Evolutionary conservation across 495 filamentous ascomycete genomes (phyloP).

Genomic region (Mytilinidion resinicola): DNA sequence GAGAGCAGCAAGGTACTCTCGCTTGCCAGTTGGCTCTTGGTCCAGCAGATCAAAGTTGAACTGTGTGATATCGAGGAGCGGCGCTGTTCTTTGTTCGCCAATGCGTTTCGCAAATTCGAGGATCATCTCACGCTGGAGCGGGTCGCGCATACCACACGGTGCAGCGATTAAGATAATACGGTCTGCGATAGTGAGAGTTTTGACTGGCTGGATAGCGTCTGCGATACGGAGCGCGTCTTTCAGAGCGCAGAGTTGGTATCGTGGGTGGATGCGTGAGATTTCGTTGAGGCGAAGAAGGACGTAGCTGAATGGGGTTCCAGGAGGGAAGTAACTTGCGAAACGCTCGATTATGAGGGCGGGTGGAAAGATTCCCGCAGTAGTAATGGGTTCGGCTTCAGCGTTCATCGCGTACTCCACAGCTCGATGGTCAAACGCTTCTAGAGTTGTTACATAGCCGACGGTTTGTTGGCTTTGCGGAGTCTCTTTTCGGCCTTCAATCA

Average conservation of each 20-base stretch:
- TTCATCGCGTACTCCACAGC: constrained; percentile 57
- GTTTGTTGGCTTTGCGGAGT: constrained; percentile 25
- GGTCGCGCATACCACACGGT: constrained; percentile 47
- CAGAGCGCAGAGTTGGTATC: constrained; percentile 68
- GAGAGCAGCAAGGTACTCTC: constrained; percentile 53
- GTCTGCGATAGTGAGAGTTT: constrained; percentile 59
- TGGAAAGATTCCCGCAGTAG: constrained; percentile 69
- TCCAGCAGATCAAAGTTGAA: constrained; percentile 40
- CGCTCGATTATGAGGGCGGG: constrained; percentile 57
- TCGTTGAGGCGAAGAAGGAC: constrained; percentile 67
- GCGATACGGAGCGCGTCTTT: constrained; percentile 55
- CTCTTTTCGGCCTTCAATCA: not conserved
- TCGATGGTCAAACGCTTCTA: constrained; percentile 63
- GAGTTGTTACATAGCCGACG: constrained; percentile 71
- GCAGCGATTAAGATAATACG: constrained; percentile 68
- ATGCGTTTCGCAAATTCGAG: constrained; percentile 60
- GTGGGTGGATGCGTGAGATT: constrained; percentile 49
- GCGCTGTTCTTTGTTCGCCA: constrained; percentile 54
- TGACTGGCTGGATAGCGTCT: constrained; percentile 60
- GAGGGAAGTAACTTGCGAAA: constrained; percentile 73
- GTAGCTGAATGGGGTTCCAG: constrained; percentile 67
- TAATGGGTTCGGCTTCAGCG: constrained; percentile 56
- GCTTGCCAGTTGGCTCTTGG: constrained; percentile 31
- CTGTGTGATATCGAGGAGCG: constrained; percentile 53
- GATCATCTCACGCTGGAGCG: constrained; percentile 39